Evolutionary conservation across 1,284 basidiomycete genomes (phyloP).

Genomic region (Hymenochaete sp.): DNA sequence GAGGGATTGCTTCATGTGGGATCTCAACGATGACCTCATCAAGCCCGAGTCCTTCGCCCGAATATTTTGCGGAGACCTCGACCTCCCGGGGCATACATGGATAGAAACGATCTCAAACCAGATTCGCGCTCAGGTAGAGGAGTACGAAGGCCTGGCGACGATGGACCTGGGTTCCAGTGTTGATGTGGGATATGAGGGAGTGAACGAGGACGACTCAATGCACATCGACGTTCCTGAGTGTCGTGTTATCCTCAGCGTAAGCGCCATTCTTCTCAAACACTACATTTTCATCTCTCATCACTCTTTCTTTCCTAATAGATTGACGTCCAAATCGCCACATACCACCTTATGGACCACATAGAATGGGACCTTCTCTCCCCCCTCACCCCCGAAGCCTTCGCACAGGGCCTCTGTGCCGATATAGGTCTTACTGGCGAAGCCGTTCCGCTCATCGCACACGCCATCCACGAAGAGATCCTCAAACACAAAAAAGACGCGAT

Average conservation of each 20-base stretch:
- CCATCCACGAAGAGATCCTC: constrained; percentile 89
- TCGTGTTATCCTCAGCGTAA: constrained; percentile 81
- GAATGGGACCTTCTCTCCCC: constrained; percentile 97
- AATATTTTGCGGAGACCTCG: constrained; percentile 83
- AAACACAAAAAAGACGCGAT: constrained; percentile 93
- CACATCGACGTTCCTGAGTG: constrained; percentile 72
- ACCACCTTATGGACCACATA: constrained; percentile 89
- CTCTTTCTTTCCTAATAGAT: constrained; percentile 46
- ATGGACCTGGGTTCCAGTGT: constrained; percentile 35
- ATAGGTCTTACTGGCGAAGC: constrained; percentile 87
- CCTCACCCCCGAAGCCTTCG: constrained; percentile 84
- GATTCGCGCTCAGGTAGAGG: constrained; percentile 86
- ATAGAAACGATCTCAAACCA: constrained; percentile 74
- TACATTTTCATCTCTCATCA: constrained; percentile 1
- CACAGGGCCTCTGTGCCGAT: constrained; percentile 74
- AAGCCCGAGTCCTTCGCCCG: constrained; percentile 79
- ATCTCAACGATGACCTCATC: constrained; percentile 74
- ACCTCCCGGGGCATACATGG: constrained; percentile 62
- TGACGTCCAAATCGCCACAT: constrained; percentile 92
- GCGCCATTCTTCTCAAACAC: constrained; percentile 26
- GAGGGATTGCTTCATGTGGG: constrained; percentile 97
- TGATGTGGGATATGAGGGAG: constrained; percentile 10
- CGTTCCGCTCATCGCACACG: constrained; percentile 81
- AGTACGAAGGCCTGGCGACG: constrained; percentile 73
- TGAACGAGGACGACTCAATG: constrained; percentile 21